Evolutionary conservation across 2,329 filamentous ascomycete species (phyloP).

Genomic region (Hymenoscyphus infarciens): DNA sequence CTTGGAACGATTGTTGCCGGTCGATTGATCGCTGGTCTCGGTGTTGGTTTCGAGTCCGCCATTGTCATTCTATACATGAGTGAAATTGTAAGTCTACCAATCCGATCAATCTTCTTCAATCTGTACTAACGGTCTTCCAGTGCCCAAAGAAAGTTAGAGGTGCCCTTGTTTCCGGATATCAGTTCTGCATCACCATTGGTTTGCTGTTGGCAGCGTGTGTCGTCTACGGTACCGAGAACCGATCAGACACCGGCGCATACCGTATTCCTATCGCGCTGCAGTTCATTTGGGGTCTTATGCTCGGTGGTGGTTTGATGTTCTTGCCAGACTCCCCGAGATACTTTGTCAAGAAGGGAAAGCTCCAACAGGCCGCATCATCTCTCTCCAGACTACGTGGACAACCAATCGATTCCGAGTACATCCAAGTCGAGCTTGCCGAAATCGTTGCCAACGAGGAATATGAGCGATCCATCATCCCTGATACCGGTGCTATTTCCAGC

Average conservation of each 20-base stretch:
- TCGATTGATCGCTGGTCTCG: conserved; percentile 70
- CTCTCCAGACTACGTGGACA: conserved; percentile 71
- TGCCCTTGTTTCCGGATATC: conserved; percentile 62
- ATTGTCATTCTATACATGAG: conserved; percentile 83
- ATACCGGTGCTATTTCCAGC: conserved; percentile 1
- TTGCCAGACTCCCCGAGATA: conserved; percentile 82
- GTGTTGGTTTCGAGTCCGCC: conserved; percentile 76
- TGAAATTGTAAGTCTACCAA: conserved; percentile 23
- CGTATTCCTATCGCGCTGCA: conserved; percentile 78
- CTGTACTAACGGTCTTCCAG: conserved; percentile 8
- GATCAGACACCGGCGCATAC: conserved; percentile 62
- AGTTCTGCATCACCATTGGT: conserved; percentile 75
- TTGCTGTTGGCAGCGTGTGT: conserved; percentile 72
- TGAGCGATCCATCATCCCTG: conserved; percentile 10
- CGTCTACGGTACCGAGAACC: conserved; percentile 64
- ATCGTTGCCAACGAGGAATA: conserved; percentile 77
- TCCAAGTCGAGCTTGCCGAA: conserved; percentile 74
- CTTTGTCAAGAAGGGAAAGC: conserved; percentile 72
- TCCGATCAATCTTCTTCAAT: background rate
- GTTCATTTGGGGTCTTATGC: conserved; percentile 74
- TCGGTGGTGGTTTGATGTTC: conserved; percentile 65
- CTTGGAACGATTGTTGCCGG: conserved; percentile 43
- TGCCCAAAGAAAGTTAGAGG: conserved; percentile 68
- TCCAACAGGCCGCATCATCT: conserved; percentile 58
- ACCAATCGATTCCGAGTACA: conserved; percentile 65